Base-by-base conservation (phyloP, 1,284 basidiomycete species). In the Somion occarium region DNA sequence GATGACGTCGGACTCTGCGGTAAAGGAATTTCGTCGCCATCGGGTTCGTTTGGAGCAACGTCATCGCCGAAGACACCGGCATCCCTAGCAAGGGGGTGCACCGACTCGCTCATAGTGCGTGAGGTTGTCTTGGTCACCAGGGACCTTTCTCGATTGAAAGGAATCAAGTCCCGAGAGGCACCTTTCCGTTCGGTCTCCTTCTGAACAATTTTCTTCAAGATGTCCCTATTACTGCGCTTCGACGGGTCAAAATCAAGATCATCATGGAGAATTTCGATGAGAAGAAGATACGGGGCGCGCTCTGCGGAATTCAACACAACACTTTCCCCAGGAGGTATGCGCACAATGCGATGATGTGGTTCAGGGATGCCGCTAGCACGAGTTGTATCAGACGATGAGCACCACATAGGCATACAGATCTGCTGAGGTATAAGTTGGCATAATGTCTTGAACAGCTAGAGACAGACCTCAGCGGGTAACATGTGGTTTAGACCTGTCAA, bases 241-340 rank as follows among this genome's bases (percentile, higher is more conserved):
- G 71, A 68, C 0, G 97, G 93, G 63, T 98, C 92, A 68, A 99
- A 99, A 66, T 97, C 91, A 22, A 99, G 79, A 62, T 99, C 96
- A 49, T 86, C 86, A 59, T 87, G 82, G 26, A 99, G 76, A 46
- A 99, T 87, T 70, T 99, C 97, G 51, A 99, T 84, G 55, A 98
- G 81, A 13, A 99, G 78, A 27, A 99, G 76, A 65, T 92, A 99
- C 1, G 97, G 97, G 1, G 93, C 95, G 44, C 91, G 82, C 68
- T 99, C 95, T 2, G 97, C 97, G 34, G 96, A 99, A 66, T 99
- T 99, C 44, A 99, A 82, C 3, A 99, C 97, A 30, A 99, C 97
- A 41, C 93, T 92, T 73, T 99, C 97, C 20, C 94, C 93, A 2
- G 97, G 96, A 15, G 95, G 95, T 67, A 99, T 97, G 59, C 97